phyloP scores from a whole-genome alignment of 2,329 filamentous ascomycete genomes.

The Pestalotiopsis sp. region DNA sequence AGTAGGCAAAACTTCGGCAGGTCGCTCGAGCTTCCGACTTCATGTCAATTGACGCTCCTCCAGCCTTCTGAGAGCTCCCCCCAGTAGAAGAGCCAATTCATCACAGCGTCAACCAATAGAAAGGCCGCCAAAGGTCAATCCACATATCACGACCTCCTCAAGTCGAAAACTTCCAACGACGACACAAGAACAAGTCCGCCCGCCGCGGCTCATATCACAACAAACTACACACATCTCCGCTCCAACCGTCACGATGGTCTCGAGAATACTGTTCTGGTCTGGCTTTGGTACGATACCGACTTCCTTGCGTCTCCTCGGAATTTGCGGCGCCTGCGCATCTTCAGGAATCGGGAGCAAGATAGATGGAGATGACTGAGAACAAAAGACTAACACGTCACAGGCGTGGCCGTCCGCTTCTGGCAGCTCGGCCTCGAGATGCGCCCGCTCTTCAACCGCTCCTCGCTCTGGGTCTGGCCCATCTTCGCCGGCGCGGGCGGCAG shows the following conservation, averaged over 20 bases:
- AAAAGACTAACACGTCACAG: slow-evolving; percentile 45
- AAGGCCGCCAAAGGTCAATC: not conserved
- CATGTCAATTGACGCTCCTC: slow-evolving; percentile 6
- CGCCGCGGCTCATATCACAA: slow-evolving; percentile 18
- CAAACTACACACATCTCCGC: slow-evolving; percentile 18
- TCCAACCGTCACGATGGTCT: slow-evolving; percentile 51
- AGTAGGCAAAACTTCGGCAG: slow-evolving; percentile 8
- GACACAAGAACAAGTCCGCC: slow-evolving; percentile 5
- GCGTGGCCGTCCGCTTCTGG: slow-evolving; percentile 89
- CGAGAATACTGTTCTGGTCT: slow-evolving; percentile 77
- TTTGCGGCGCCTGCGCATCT: no score
- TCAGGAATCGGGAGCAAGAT: no score
- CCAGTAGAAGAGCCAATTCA: not conserved
- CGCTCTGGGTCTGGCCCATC: slow-evolving; percentile 88
- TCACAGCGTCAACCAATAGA: not conserved
- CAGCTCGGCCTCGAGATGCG: slow-evolving; percentile 99
- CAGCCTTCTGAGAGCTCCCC: not conserved
- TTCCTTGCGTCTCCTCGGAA: not conserved
- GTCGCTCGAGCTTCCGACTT: slow-evolving; percentile 1
- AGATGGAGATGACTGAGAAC: not conserved
- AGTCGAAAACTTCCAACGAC: not conserved
- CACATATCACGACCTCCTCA: not conserved
- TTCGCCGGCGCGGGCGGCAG: slow-evolving; percentile 84
- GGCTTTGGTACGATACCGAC: slow-evolving; percentile 76
- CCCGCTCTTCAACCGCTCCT: slow-evolving; percentile 82